Base-by-base conservation (phyloP, 352 stramenopile genomes). In the Aphanomyces invadans region DNA sequence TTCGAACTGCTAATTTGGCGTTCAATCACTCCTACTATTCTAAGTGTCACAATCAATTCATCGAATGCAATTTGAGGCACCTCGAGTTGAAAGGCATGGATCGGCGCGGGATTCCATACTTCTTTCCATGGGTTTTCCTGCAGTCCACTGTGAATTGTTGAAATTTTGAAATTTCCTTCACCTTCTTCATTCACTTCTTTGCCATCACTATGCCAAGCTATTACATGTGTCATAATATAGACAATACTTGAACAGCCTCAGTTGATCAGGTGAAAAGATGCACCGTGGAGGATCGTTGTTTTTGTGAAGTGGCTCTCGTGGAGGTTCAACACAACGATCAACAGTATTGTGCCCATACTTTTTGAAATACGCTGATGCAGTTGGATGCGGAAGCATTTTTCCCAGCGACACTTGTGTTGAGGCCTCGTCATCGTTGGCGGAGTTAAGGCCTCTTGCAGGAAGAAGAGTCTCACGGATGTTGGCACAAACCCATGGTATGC, bases 121-220 rank as follows among this genome's bases (percentile, higher is more conserved):
- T 29, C 19, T n/a, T 33, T 39, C 2, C 19, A 39, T 57, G 17
- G 19, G 49, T 29, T 57, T 57, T 15, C 49, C 49, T 29, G 25
- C 23, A 42, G 7, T 29, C 36, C 2, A n/a, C 1, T 42, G 15
- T 42, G 36, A 7, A 7, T 42, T 42, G 7, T 7, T 42, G 36
- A 15, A 42, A 15, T 7, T 42, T 15, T n/a, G n/a, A n/a, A n/a
- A n/a, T 42, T 42, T 42, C 36, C 36, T 54, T 7, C 26, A 54
- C 46, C 46, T 25, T 29, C 0, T 57, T 57, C 49, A 38, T 57
- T 57, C 17, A 57, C 49, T 57, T 57, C 49, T 32, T 57, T 57
- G 15, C 49, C 49, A 32, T 57, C 49, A 32, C 49, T 57, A 36
- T 33, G 46, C 11, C 7, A 54, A 21, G n/a, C 10, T 54, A 29